Conservation (phyloP, 2,329 filamentous ascomycete genomes). For the Lecanoromycetidae sp. region DNA sequence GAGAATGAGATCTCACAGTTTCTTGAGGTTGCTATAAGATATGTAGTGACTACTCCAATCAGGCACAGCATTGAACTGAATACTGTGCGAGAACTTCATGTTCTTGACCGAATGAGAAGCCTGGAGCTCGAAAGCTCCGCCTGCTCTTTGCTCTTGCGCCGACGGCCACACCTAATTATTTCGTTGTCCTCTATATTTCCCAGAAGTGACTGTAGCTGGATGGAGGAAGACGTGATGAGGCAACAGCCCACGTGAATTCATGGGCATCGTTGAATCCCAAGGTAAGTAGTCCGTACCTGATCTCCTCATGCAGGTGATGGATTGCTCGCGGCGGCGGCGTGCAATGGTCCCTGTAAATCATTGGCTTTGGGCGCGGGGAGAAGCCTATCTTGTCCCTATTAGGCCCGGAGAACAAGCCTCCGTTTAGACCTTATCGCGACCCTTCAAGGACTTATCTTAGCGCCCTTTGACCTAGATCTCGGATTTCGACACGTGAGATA, state of each 20-base stretch:
- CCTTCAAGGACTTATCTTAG: no score
- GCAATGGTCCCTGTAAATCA: neutral
- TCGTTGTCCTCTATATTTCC: neutral
- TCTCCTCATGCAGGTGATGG: neutral
- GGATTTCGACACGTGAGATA: no score
- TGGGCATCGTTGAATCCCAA: neutral
- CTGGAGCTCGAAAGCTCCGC: slow-evolving; percentile 12
- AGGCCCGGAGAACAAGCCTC: no score
- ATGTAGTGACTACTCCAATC: slow-evolving; percentile 99
- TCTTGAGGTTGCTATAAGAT: slow-evolving; percentile 96
- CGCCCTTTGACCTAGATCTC: no score
- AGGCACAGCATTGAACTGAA: slow-evolving; percentile 99
- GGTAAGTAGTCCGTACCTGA: neutral
- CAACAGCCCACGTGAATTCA: neutral
- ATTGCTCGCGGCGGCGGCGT: neutral
- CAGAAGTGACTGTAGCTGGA: slow-evolving; percentile 8
- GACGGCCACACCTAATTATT: neutral
- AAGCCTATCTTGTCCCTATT: no score
- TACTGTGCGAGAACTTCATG: slow-evolving; percentile 99
- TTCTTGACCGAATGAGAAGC: neutral
- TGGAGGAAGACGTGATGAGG: slow-evolving; percentile 1
- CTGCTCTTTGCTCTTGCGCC: neutral
- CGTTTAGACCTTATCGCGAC: no score
- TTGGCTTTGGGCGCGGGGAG: neutral
- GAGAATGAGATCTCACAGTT: slow-evolving; percentile 55